These are phyloP conservation scores for Fusarium annulatum DNA, from an alignment of 2,329 filamentous ascomycete species.

Conservation along the genomic window DNA sequence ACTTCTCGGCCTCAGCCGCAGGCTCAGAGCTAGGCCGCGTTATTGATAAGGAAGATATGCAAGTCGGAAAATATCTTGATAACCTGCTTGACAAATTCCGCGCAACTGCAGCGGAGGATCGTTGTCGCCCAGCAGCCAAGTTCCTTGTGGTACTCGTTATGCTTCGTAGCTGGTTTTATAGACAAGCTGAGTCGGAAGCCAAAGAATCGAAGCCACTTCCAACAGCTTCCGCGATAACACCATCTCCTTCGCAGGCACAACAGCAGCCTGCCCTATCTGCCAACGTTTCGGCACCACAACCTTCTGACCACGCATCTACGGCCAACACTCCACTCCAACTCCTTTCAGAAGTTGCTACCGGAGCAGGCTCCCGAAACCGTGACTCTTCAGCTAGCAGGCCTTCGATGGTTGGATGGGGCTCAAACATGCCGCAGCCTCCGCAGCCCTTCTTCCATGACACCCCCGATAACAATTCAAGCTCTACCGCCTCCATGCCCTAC, in stretches of 20 bases:
- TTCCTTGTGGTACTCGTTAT: slow-evolving; percentile 77
- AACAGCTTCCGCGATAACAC: slow-evolving; percentile 15
- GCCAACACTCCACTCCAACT: slow-evolving; percentile 66
- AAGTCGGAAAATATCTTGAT: slow-evolving; percentile 74
- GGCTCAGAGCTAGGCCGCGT: slow-evolving; percentile 76
- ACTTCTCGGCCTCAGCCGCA: slow-evolving; percentile 72
- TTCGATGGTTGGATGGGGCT: slow-evolving; percentile 36
- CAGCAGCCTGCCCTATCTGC: slow-evolving; percentile 17
- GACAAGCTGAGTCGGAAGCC: slow-evolving; percentile 54
- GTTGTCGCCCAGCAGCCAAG: slow-evolving; percentile 73
- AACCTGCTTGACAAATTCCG: slow-evolving; percentile 76
- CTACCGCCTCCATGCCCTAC: slow-evolving; percentile 19
- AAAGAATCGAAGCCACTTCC: slow-evolving; percentile 24
- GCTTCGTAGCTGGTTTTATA: slow-evolving; percentile 75
- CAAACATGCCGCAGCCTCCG: slow-evolving; percentile 40
- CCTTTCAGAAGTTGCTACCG: slow-evolving; percentile 67
- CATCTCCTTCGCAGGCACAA: slow-evolving; percentile 27
- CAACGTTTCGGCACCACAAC: slow-evolving; percentile 28
- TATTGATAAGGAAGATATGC: slow-evolving; percentile 75
- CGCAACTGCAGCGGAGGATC: slow-evolving; percentile 70
- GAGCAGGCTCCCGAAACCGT: slow-evolving; percentile 37
- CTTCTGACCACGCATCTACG: slow-evolving; percentile 40
- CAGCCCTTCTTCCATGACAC: slow-evolving; percentile 55
- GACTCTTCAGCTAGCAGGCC: slow-evolving; percentile 24
- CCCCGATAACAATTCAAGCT: slow-evolving; percentile 19